Base-by-base conservation (phyloP, 1,284 basidiomycete species). In the Ceraceosorus guamensis region DNA sequence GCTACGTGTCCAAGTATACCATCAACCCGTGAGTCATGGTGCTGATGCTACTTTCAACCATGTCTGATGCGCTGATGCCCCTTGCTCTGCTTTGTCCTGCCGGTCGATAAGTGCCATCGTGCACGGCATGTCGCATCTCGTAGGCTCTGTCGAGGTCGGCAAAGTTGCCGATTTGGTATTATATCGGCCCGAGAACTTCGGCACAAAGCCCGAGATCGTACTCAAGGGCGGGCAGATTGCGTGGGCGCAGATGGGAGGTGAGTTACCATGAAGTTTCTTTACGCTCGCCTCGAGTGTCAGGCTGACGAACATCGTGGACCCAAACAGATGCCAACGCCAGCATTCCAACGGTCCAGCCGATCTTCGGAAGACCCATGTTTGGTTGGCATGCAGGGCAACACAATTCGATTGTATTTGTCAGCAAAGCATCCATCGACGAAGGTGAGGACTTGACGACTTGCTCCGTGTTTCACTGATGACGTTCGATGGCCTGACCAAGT, bases 1-100 rank as follows among this genome's bases (percentile, higher is more conserved):
- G 93, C 57, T 98, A 97, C 77, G 82, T 98, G 18, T 83, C 92
- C 11, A 98, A 98, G 76, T 96, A 97, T 77, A 98, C 93, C 8
- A 85, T 98, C 77, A 98, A 99, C 75, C 91, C 95, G 89, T 92
- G 64, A 73, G 89, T 83, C 7, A 35, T 8, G 24, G 1, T 2
- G 45, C 13, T 13, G 24, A 55, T 46, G 32, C 0, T 46, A 10
- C n/a, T 6, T 31, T 30, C 11, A 37, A 10, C 39, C 14, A 31
- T 44, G 44, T 46, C 53, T 14, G 37, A 43, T 43, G 37, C 14
- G 41, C 41, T 13, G 39, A 37, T 30, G 16, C 35, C 48, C 10
- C 48, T 3, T 31, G 48, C 24, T 24, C 24, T 24, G 24, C 24
- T 24, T 24, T 24, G 24, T 24, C 24, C 24, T 24, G 3, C 24